Conservation (phyloP, 148 eudicot species). For the Dianthus caryophyllus region DNA sequence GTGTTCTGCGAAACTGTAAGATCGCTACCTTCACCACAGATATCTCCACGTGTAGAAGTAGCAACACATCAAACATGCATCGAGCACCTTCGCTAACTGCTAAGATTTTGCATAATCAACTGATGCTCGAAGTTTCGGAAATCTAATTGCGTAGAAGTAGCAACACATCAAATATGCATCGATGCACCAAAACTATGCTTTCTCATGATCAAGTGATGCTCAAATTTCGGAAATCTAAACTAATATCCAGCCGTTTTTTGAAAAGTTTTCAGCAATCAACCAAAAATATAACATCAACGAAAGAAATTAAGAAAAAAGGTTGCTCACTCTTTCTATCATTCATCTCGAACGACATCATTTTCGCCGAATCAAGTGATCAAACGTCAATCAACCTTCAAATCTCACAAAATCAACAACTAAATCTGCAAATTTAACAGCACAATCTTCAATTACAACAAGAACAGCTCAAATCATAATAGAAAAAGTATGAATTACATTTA, state of each 20-base stretch:
- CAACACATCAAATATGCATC: not conserved
- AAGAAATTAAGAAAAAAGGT: constrained; percentile 7
- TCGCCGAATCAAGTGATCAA: constrained; percentile 15
- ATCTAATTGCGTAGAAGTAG: not conserved
- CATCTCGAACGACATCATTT: constrained; percentile 65
- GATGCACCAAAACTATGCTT: not conserved
- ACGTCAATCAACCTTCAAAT: constrained; percentile 13
- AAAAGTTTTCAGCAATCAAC: not conserved
- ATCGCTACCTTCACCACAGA: not conserved
- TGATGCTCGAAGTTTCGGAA: not conserved
- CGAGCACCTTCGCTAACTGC: too few relatives aligned
- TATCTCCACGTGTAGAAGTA: not conserved
- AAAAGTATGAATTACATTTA: not conserved
- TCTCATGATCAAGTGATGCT: not conserved
- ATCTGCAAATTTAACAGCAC: constrained; percentile 15
- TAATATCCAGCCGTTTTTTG: not conserved
- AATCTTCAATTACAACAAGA: not conserved
- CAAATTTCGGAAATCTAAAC: not conserved
- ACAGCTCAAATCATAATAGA: not conserved
- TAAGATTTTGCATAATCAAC: not conserved
- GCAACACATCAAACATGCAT: not conserved
- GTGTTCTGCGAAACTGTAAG: not conserved
- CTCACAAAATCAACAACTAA: not conserved
- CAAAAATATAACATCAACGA: not conserved
- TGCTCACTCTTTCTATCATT: constrained; percentile 60